Evolutionary conservation across 352 stramenopile genomes (phyloP).

Genomic region (Phytophthora meadii): DNA sequence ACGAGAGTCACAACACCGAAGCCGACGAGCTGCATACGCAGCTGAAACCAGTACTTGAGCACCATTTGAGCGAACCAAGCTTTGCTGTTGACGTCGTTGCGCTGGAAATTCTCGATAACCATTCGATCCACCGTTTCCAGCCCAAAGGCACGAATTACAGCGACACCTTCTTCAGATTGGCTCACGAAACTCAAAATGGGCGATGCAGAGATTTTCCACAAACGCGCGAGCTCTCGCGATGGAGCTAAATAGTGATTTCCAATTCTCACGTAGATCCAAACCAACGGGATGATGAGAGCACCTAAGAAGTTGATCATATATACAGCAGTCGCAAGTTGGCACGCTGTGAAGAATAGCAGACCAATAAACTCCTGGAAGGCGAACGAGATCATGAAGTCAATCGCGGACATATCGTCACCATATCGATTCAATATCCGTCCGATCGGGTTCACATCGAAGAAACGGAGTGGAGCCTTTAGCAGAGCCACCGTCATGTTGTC

Average conservation of each 20-base stretch:
- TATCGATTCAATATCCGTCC: constrained; percentile 93
- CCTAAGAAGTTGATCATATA: constrained; percentile 80
- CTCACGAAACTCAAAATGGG: constrained; percentile 49
- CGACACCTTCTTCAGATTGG: constrained; percentile 40
- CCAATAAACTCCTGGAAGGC: constrained; percentile 50
- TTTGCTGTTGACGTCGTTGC: constrained; percentile 40
- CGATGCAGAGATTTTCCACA: constrained; percentile 47
- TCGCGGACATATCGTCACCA: constrained; percentile 85
- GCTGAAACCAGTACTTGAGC: constrained; percentile 49
- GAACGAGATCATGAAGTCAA: constrained; percentile 79
- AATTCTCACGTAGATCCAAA: constrained; percentile 78
- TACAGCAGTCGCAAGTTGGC: constrained; percentile 76
- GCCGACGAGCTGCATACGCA: constrained; percentile 58
- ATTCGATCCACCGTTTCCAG: constrained; percentile 23
- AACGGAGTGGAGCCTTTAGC: constrained; percentile 86
- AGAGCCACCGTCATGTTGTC: constrained; percentile 86
- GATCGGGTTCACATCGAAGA: constrained; percentile 93
- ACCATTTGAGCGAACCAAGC: constrained; percentile 38
- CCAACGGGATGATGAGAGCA: constrained; percentile 77
- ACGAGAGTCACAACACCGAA: constrained; percentile 44
- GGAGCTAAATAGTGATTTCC: constrained; percentile 45
- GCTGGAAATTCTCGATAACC: constrained; percentile 32
- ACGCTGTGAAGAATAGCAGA: constrained; percentile 73
- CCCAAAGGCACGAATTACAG: constrained; percentile 51
- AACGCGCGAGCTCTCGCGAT: constrained; percentile 46